Percentiles rank a stretch among this genome's conserved stretches.
These are phyloP conservation scores for Leccinum subtestaceum DNA, from an alignment of 768 basidiomycete species.

Conservation along the genomic window DNA sequence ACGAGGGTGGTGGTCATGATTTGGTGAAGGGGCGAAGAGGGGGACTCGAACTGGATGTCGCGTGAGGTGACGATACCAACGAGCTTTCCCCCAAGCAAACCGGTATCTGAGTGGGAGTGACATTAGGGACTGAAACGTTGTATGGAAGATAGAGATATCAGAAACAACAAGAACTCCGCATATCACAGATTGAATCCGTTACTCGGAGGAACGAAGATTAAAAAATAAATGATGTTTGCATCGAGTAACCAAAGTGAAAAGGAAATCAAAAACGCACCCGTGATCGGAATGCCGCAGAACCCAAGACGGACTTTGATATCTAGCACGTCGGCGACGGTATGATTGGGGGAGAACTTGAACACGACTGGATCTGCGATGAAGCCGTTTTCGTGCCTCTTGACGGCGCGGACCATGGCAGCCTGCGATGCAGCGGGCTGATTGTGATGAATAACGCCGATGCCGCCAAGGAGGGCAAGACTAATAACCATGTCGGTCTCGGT, in stretches of 20 bases:
- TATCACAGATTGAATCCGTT: constrained; percentile 67
- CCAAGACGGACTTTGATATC: constrained; percentile 90
- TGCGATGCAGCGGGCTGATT: constrained; percentile 84
- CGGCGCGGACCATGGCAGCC: constrained; percentile 95
- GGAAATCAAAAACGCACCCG: constrained; percentile 59
- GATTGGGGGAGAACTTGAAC: constrained; percentile 56
- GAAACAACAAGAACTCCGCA: constrained; percentile 51
- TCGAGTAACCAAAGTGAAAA: constrained; percentile 30
- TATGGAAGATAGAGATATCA: constrained; percentile 10
- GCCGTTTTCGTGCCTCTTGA: constrained; percentile 98
- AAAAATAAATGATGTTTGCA: constrained; percentile 43
- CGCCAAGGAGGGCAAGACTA: constrained; percentile 90
- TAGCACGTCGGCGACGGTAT: constrained; percentile 83
- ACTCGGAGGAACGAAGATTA: constrained; percentile 91
- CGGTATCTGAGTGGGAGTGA: constrained; percentile 61
- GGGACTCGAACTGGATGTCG: constrained; percentile 89
- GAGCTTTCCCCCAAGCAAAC: constrained; percentile 84
- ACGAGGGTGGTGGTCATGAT: constrained; percentile 92
- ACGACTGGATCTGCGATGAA: constrained; percentile 96
- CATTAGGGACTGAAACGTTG: constrained; percentile 19
- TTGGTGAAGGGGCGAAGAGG: constrained; percentile 60
- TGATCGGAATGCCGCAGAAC: constrained; percentile 97
- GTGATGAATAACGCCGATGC: constrained; percentile 98
- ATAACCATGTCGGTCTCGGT: constrained; percentile 95
- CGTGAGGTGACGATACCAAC: constrained; percentile 95